Evolutionary conservation across 495 filamentous ascomycete genomes (phyloP), one percentile per base, ranked within the genome.

Genomic region (Hyaloscypha hepaticicola): DNA sequence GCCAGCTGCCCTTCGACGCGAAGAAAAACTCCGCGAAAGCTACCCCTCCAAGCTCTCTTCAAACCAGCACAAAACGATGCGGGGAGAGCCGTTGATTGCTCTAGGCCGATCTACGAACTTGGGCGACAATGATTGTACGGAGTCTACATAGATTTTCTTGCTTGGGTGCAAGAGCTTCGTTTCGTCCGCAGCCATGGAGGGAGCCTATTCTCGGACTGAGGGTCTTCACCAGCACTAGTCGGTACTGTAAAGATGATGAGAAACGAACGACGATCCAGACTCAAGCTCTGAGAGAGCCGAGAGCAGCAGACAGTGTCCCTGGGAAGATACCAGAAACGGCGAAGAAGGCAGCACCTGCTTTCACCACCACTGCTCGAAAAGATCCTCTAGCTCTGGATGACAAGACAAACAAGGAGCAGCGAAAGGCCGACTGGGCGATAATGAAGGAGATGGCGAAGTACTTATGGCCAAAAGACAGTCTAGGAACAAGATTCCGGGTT

Each of bases 381-480:
- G 79, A 79, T 63, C 75, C 75, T 31, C 70, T 81, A 26, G 77
- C 75, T 26, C 59, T 80, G 28, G 81, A 81, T 49, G 66, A 72
- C 38, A 85, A 85, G 75, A 78, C 69, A 22, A 89, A 83, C 11
- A 90, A 92, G 69, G 93, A 96, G 75, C 95, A 98, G 77, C 84
- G 95, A 53, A 96, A 92, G 76, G 96, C 93, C 6, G 95, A 99
- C 67, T 98, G 96, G 95, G 92, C 91, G 7, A 99, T 99, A 53
- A 94, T 99, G 80, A 96, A 92, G 77, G 92, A 98, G 75, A 97
- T 99, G 93, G 86, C 89, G 50, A 87, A 85, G 61, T 99, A 99
- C 74, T 77, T 99, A n/a, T 99, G 95, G 95, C 95, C 95, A 29
- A 96, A 95, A 84, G 86, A 89, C 75, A 91, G 89, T 70, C 77